phyloP scores from a whole-genome alignment of 2,329 filamentous ascomycete species.

The Aspergillaceae sp. region DNA sequence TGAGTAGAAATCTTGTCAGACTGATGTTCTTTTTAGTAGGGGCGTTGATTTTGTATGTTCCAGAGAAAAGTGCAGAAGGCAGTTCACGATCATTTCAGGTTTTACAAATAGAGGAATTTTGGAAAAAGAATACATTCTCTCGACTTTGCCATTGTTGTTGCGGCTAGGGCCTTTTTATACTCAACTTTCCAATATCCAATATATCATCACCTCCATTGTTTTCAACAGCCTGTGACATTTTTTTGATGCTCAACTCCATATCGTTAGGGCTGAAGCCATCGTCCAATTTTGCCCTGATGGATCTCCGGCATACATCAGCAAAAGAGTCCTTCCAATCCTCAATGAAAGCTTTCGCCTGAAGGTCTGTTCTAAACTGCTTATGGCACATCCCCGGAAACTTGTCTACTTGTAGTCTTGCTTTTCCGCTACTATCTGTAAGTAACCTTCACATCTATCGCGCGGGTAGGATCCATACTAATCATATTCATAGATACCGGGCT shows the following conservation, averaged over 20 bases:
- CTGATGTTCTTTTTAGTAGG: too few species aligned
- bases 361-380: neutral
- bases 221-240: neutral
- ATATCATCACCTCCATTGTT: too few species aligned
- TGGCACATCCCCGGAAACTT: neutral
- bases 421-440: neutral
- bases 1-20: too few species aligned
- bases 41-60: too few species aligned
- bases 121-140: too few species aligned
- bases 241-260: neutral
- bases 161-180: too few species aligned
- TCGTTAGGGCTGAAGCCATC: neutral
- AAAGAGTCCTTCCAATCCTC: neutral
- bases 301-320: neutral
- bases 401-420: neutral
- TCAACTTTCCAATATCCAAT: too few species aligned
- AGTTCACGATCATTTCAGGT: too few species aligned
- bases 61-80: too few species aligned
- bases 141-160: too few species aligned
- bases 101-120: too few species aligned
- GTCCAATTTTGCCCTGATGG: neutral
- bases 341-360: neutral
- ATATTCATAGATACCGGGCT: neutral
- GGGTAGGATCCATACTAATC: neutral
- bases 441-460: neutral